A percentile compares a stretch with the other conserved stretches of the same genome.
These are phyloP conservation scores for Austroboletus rostrupii DNA, from an alignment of 1,284 basidiomycete species.

Conservation along the genomic window DNA sequence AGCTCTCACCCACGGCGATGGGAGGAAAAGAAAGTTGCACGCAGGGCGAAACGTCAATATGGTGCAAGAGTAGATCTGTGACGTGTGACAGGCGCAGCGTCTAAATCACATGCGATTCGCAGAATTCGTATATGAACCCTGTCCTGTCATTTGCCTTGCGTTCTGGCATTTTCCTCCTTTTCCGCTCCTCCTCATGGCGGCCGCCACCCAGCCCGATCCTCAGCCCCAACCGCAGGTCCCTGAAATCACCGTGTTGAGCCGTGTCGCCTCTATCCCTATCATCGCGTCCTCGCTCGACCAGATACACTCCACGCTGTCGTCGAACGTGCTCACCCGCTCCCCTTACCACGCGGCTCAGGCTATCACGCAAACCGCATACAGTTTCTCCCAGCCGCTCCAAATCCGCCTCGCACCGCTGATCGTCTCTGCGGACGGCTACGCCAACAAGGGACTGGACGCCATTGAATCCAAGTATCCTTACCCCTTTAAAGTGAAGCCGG, in stretches of 20 bases:
- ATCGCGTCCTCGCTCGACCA: conserved; percentile 59
- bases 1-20: neutral
- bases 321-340: conserved; percentile 56
- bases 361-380: conserved; percentile 55
- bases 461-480: conserved; percentile 71
- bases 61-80: conserved; percentile 10
- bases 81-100: conserved; percentile 22
- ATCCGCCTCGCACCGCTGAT: conserved; percentile 62
- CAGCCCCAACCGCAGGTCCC: conserved; percentile 37
- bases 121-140: conserved; percentile 28
- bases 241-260: conserved; percentile 56
- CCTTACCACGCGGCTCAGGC: conserved; percentile 62
- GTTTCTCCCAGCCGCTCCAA: conserved; percentile 61
- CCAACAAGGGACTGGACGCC: conserved; percentile 71
- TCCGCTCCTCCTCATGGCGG: conserved; percentile 33
- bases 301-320: conserved; percentile 54
- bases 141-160: conserved; percentile 12
- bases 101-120: conserved; percentile 24
- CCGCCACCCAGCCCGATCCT: conserved; percentile 35
- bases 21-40: no score
- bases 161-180: conserved; percentile 6
- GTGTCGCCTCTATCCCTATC: conserved; percentile 67
- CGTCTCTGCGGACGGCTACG: conserved; percentile 55
- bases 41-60: neutral
- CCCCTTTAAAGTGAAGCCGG: conserved; percentile 67